Base-by-base conservation (phyloP, 768 basidiomycete genomes). In the Pleurotus pulmonarius region DNA sequence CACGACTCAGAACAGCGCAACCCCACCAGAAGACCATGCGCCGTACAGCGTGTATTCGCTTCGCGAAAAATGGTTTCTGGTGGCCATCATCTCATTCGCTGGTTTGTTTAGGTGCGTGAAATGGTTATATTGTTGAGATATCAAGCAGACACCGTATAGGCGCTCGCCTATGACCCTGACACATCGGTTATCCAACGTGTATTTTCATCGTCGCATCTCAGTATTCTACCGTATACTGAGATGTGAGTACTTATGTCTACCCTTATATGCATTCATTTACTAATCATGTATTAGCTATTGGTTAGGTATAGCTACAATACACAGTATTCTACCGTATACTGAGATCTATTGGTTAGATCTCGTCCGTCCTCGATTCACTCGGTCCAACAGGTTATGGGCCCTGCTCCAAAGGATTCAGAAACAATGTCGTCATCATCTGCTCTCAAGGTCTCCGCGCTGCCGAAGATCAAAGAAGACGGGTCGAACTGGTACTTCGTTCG, bases 31-130 rank as follows among this genome's bases (percentile, higher is more conserved):
- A 34, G 49, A n/a, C 18, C 34, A 18, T 5, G n/a, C 39, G 9
- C 59, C 56, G 11, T 63, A 58, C 40, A 65, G 62, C 46, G 56
- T 65, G 8, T 63, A 51, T 55, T 61, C 62, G 5, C 2, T 18
- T 3, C 47, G 53, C 24, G 64, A 65, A 47, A 63, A 61, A 59
- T 65, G 64, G 64, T 46, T 60, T 25, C 57, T 65, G 2, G 62
- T 65, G 12, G 53, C 58, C n/a, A 49, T 60, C 5, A 53, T 63
- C 55, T 47, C 64, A 8, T 57, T 58, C 4, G 60, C 63, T 8
- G 60, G 46, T 7, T 47, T 65, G 3, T 62, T 63, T 44, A 63
- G 64, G 62, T 60, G n/a, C 16, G 59, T 37, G n/a, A 16, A 22
- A 20, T 51, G 8, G 18, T 37, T 8, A 18, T n/a, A 12, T n/a